Evolutionary conservation across 257 asterid species (phyloP), one percentile per base, ranked within the genome.

Genomic region (Primulina tabacum): DNA sequence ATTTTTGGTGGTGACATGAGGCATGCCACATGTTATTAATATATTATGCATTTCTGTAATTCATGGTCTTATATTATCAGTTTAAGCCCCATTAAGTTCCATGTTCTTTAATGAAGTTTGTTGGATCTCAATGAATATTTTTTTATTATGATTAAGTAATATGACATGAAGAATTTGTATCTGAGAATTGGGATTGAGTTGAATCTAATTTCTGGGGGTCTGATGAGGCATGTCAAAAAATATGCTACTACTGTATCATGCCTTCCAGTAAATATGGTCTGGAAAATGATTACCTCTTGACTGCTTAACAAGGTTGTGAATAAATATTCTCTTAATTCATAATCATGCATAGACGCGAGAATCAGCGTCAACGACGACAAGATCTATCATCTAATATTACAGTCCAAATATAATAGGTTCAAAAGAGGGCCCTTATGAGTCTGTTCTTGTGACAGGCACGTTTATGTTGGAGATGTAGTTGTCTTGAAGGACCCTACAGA

Each of bases 401-500:
- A 47, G 7, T 47, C 18, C 55, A 12, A 14, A 47, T 47, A 12
- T 47, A 47, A 47, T 47, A 47, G 4, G 0, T 47, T 14, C 18
- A 38, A 8, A 38, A 14, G 18, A 47, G 11, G 18, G 6, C 6
- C 52, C 66, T 76, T 58, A 53, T 73, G 43, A 14, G 38, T 64
- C 8, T 47, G 60, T 24, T 74, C 20, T 69, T 73, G 38, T 72
- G 70, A 67, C 79, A 92, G 98, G 85, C 79, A 73, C 50, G 83
- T 90, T 65, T 73, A 69, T 66, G 83, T 90, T 50, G 97, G 95
- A 61, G 98, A 90, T 63, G 94, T 90, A 76, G 90, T 90, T 33
- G 86, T 92, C 75, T 66, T 86, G 70, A 87, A 80, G 84, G 92
- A 87, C 81, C 98, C 96, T 65, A 67, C 53, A 60, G 72, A 83